Base-by-base conservation (phyloP, 2,329 filamentous ascomycete genomes). In the Aureobasidium sp. region DNA sequence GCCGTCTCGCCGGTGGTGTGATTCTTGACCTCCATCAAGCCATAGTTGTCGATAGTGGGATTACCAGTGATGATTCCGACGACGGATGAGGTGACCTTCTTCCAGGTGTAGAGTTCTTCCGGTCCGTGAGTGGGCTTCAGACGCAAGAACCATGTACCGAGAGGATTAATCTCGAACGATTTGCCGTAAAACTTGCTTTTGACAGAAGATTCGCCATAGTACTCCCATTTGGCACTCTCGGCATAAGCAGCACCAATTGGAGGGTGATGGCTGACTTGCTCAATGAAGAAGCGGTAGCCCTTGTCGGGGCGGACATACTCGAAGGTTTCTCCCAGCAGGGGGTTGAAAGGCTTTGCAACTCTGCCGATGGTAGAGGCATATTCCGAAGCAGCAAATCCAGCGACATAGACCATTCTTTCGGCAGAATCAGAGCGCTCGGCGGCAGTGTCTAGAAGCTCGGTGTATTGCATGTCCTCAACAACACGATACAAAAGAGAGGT, bases 311-410 rank as follows among this genome's bases (percentile, higher is more conserved):
- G 83, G 39, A 88, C 92, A 71, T 99, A 97, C 74, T 99, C 94
- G 69, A 95, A 99, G 0, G 94, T 99, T 75, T 99, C 94, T 52
- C 93, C 94, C 0, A 99, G 81, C 5, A 99, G 84, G 15, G 94
- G 94, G 71, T 99, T 99, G 81, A 99, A 99, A 0, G 94, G 94
- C 73, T 99, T 99, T 20, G 94, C 94, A 17, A 99, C 92, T 73
- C 94, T 91, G 1, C 91, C 93, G 68, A 97, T 96, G 0, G 93
- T 97, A 1, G 92, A 97, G 11, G 94, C 93, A 73, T 97, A 99
- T 76, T 97, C 93, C 69, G 91, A 96, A 12, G 92, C 91, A 15
- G 94, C 94, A 74, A 97, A 99, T 0, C 92, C 92, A 42, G 93
- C 91, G 31, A 99, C 91, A 70, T 97, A 97, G 14, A 97, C 85